A percentile compares a stretch with the other conserved stretches of the same genome.
phyloP scores from a whole-genome alignment of 1,284 basidiomycete genomes.

The Coniferiporia sulphurascens region DNA sequence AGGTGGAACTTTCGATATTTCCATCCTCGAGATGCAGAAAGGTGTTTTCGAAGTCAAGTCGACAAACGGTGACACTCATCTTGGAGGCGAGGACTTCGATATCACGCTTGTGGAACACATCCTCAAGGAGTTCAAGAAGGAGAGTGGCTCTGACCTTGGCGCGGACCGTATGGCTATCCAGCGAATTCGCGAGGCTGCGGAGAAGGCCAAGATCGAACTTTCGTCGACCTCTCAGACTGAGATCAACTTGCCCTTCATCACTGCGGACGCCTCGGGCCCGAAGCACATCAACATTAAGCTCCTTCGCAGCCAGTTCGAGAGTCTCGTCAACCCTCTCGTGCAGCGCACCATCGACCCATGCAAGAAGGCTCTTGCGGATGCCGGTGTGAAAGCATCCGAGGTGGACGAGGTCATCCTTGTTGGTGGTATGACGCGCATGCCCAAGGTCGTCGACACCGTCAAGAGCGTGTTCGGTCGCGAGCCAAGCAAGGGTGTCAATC shows the following conservation, averaged over 20 bases:
- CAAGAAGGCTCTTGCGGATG: constrained; percentile 92
- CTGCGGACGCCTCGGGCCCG: constrained; percentile 88
- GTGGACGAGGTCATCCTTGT: constrained; percentile 97
- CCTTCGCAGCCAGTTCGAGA: constrained; percentile 86
- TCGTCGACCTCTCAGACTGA: constrained; percentile 93
- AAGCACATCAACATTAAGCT: constrained; percentile 96
- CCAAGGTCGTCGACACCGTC: constrained; percentile 90
- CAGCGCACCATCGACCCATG: constrained; percentile 94
- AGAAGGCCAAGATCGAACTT: constrained; percentile 99
- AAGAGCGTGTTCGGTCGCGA: constrained; percentile 92
- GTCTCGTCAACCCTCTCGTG: constrained; percentile 78
- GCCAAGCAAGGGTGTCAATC: constrained; percentile 97
- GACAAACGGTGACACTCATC: constrained; percentile 97
- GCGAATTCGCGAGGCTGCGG: constrained; percentile 96
- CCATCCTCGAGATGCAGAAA: constrained; percentile 98
- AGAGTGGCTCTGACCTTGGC: constrained; percentile 77
- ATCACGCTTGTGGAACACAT: constrained; percentile 87
- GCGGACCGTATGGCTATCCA: constrained; percentile 97
- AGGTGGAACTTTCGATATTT: constrained; percentile 96
- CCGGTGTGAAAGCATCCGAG: constrained; percentile 88
- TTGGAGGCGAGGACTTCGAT: constrained; percentile 99
- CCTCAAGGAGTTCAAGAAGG: constrained; percentile 92
- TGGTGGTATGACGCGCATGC: constrained; percentile 98
- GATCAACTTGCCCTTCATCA: constrained; percentile 96
- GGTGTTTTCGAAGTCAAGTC: constrained; percentile 99